Evolutionary conservation across 768 basidiomycete species (phyloP).

Genomic region (Mycena sanguinolenta): DNA sequence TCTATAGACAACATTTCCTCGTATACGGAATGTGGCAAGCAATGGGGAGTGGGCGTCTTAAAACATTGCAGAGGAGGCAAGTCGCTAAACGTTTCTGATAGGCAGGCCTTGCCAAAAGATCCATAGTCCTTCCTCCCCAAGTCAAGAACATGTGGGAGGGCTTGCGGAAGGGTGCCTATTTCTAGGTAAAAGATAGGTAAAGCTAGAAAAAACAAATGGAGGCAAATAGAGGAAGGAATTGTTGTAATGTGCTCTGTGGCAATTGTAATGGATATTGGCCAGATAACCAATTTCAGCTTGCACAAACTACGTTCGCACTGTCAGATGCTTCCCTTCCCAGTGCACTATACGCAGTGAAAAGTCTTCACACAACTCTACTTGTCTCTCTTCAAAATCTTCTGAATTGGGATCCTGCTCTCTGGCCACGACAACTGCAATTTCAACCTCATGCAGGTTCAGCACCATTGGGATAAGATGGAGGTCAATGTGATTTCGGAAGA

Average conservation of each 20-base stretch:
- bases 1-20: neutral
- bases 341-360: too few relatives aligned
- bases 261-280: too few relatives aligned
- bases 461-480: conserved; percentile 18
- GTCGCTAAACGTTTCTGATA: neutral
- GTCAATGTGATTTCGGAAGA: conserved; percentile 21
- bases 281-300: neutral
- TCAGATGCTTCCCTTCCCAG: too few relatives aligned
- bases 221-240: too few relatives aligned
- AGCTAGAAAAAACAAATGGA: too few relatives aligned
- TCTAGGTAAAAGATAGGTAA: too few relatives aligned
- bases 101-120: neutral
- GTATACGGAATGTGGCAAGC: neutral
- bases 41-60: neutral
- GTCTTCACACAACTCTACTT: neutral
- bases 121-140: neutral
- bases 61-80: neutral
- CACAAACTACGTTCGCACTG: too few relatives aligned
- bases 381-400: conserved; percentile 11
- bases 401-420: conserved; percentile 22
- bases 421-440: conserved; percentile 12
- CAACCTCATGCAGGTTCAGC: conserved; percentile 19
- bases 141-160: neutral
- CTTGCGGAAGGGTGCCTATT: too few relatives aligned
- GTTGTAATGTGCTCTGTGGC: too few relatives aligned